Percentiles rank a stretch among this genome's conserved stretches.
Conservation (phyloP, 2,329 filamentous ascomycete species). For the Venturia nashicola region DNA sequence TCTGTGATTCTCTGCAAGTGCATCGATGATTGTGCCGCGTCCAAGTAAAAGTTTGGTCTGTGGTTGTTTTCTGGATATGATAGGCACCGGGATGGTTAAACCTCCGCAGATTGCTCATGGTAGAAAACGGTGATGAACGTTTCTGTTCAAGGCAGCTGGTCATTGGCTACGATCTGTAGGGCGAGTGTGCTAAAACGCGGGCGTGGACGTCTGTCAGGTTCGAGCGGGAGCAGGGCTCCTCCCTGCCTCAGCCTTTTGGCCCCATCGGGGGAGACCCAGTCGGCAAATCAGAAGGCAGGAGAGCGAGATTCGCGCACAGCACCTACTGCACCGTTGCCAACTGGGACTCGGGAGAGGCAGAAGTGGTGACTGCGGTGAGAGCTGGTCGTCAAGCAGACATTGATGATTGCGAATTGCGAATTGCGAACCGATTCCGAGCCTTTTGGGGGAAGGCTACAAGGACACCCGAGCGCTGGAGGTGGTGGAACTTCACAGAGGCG, state of each 20-base stretch:
- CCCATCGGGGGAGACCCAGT: background rate
- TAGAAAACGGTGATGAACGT: background rate
- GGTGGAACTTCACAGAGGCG: background rate
- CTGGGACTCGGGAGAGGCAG: background rate
- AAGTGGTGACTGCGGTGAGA: background rate
- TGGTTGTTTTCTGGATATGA: background rate
- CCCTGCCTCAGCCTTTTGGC: background rate
- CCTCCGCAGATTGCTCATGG: background rate
- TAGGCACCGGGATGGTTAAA: background rate
- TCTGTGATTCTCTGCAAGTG: background rate
- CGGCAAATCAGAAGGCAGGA: constrained; percentile 1
- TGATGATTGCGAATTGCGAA: background rate
- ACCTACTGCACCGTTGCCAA: constrained; percentile 5
- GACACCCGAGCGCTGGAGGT: background rate
- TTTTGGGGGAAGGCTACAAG: background rate
- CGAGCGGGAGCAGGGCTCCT: constrained; percentile 4
- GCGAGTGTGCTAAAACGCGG: background rate
- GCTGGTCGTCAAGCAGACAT: background rate
- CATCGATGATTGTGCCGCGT: background rate
- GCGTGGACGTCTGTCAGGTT: constrained; percentile 4
- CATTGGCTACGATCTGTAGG: background rate
- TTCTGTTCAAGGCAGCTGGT: background rate
- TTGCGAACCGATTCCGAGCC: no score
- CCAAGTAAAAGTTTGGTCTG: background rate
- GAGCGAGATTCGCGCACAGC: background rate